Evolutionary conservation across 306 rosid genomes (phyloP), one percentile per base, ranked within the genome.

Genomic region (Pterocarpus macrocarpus): DNA sequence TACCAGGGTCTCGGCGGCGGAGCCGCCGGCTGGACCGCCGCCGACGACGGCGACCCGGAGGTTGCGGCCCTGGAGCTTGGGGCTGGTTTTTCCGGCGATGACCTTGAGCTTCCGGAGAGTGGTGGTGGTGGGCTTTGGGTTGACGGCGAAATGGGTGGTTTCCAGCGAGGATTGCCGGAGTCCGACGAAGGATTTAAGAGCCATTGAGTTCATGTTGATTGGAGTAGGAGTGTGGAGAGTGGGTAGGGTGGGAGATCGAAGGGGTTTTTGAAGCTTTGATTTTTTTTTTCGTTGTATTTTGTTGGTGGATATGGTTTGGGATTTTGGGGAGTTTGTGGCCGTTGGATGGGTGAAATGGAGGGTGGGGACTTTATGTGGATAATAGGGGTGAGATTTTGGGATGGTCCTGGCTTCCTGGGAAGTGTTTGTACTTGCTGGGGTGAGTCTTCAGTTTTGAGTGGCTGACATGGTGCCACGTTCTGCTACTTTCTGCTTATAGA

Each of bases 21-120:
- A 38, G 0, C 99, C 99, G 0, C 99, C 99, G 0, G 99, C 98
- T 0, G 99, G 99, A 0, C 99, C 99, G 0, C 98, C 99, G 0
- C 99, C 99, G 0, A 95, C 67, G 11, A 95, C 90, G 0, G 99
- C 99, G 0, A 95, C 99, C 0, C 98, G 88, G 75, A 95, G 99
- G 90, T 84, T 89, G 0, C 99, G 85, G 1, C 97, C 96, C 2
- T 90, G 39, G 45, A 95, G 64, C 65, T 88, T 90, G 5, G 94
- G 97, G 86, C 97, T 93, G 72, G 72, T 80, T 53, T 87, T 84
- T 0, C 89, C 89, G 1, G 98, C 97, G 1, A 86, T 17, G 5
- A 94, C 87, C 1, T 76, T 85, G 69, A 91, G 44, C 1, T 85
- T 84, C 2, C 88, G 86, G 73, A 17, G 57, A 1, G 85, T 34